Evolutionary conservation across 345 rosid species (phyloP).

Genomic region (Rhodamnia rubescens): DNA sequence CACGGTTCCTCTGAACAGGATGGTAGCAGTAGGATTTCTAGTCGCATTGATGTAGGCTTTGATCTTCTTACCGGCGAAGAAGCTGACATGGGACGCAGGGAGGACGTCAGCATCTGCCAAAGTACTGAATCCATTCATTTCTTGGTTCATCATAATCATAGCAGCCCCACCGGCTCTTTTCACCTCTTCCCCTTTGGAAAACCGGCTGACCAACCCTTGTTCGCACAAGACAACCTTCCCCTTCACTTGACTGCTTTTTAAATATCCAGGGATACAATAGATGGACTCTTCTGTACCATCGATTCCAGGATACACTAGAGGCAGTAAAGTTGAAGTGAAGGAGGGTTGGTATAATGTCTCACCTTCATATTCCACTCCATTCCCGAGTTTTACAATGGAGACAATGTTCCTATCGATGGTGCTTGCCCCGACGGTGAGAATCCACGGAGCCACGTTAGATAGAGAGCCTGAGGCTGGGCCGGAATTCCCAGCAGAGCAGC

Average conservation of each 20-base stretch:
- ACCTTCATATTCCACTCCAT: constrained; percentile 1
- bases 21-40: not conserved
- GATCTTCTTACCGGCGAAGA: not conserved
- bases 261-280: no score
- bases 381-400: not conserved
- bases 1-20: not conserved
- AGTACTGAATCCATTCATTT: not conserved
- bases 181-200: not conserved
- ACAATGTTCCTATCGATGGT: not conserved
- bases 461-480: not conserved
- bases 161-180: not conserved
- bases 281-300: not conserved
- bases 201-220: no score
- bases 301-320: not conserved
- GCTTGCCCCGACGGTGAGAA: constrained; percentile 7
- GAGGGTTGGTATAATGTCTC: constrained; percentile 1
- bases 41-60: not conserved
- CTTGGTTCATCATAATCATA: not conserved
- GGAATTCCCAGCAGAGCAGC: not conserved
- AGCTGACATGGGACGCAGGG: not conserved
- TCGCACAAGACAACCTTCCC: not conserved
- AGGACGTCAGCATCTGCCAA: not conserved
- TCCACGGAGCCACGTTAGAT: constrained; percentile 7
- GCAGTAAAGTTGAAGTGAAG: not conserved
- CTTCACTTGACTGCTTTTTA: not conserved